Evolutionary conservation across 257 asterid genomes (phyloP).

Genomic region (Lantana camara): DNA sequence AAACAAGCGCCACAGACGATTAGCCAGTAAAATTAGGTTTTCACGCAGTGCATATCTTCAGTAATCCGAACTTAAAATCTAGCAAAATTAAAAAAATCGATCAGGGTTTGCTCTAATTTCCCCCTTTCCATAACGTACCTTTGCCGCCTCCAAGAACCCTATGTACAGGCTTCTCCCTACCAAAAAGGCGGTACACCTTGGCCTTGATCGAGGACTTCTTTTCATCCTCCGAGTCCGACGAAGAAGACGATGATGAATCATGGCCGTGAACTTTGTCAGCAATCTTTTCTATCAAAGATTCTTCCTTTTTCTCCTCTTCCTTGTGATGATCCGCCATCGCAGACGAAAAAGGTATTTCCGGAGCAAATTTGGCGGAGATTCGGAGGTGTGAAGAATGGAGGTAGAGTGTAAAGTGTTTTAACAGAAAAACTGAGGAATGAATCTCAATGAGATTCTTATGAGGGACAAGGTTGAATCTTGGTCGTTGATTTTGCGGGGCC

Average conservation of each 20-base stretch:
- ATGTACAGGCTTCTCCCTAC: conserved; percentile 78
- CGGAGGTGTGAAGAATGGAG: background rate
- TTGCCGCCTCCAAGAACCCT: conserved; percentile 79
- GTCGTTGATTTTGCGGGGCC: conserved; percentile 24
- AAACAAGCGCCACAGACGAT: background rate
- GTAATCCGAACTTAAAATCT: background rate
- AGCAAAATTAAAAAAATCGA: background rate
- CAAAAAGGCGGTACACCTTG: conserved; percentile 67
- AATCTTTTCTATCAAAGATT: conserved; percentile 55
- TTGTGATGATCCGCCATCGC: conserved; percentile 67
- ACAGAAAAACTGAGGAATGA: background rate
- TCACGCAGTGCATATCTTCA: background rate
- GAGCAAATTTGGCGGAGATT: conserved; percentile 30
- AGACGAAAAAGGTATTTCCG: background rate
- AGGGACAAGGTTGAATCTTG: conserved; percentile 26
- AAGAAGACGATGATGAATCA: conserved; percentile 51
- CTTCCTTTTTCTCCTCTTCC: conserved; percentile 60
- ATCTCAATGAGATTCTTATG: background rate
- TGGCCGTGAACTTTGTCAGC: conserved; percentile 50
- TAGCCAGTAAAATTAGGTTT: background rate
- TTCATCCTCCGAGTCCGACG: conserved; percentile 61
- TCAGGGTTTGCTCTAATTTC: background rate
- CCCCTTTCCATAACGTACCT: conserved; percentile 44
- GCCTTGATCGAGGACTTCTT: conserved; percentile 48
- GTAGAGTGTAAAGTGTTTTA: background rate